These are phyloP conservation scores for Baeospora myosura DNA, from an alignment of 1,284 basidiomycete genomes.

Conservation along the genomic window DNA sequence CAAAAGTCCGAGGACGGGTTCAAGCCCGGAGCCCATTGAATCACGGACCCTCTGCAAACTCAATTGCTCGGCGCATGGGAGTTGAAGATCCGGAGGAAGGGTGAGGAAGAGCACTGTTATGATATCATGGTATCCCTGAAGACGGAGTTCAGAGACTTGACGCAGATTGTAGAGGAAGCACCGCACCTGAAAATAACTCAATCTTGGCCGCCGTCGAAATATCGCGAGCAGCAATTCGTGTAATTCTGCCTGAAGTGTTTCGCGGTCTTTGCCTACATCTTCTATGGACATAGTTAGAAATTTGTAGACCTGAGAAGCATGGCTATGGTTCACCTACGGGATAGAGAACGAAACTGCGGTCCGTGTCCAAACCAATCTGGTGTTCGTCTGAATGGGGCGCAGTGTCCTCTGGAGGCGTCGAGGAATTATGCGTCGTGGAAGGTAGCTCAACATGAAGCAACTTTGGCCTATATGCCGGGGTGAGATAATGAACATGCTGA, in stretches of 20 bases:
- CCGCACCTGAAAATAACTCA: conserved; percentile 82
- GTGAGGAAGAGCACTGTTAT: conserved; percentile 83
- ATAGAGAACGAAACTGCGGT: conserved; percentile 85
- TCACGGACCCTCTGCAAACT: conserved; percentile 81
- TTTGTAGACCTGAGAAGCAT: conserved; percentile 14
- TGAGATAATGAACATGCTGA: conserved; percentile 1
- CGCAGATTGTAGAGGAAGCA: neutral
- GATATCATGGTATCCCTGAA: conserved; percentile 88
- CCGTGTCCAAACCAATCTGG: conserved; percentile 81
- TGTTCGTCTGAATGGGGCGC: conserved; percentile 68
- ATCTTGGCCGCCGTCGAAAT: conserved; percentile 63
- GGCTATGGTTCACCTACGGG: conserved; percentile 60
- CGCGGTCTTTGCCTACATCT: conserved; percentile 28
- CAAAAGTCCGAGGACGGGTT: conserved; percentile 79
- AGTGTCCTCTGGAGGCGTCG: conserved; percentile 9
- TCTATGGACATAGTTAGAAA: conserved; percentile 13
- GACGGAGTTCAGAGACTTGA: neutral
- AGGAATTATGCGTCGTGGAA: conserved; percentile 9
- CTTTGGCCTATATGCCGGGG: conserved; percentile 32
- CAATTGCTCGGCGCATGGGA: conserved; percentile 61
- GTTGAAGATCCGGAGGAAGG: conserved; percentile 50
- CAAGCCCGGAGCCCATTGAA: conserved; percentile 80
- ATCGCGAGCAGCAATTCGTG: conserved; percentile 70
- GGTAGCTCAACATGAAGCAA: conserved; percentile 31
- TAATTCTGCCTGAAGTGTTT: conserved; percentile 57